Evolutionary conservation across 2,329 filamentous ascomycete species (phyloP).

Genomic region (Colletotrichum paranaense): DNA sequence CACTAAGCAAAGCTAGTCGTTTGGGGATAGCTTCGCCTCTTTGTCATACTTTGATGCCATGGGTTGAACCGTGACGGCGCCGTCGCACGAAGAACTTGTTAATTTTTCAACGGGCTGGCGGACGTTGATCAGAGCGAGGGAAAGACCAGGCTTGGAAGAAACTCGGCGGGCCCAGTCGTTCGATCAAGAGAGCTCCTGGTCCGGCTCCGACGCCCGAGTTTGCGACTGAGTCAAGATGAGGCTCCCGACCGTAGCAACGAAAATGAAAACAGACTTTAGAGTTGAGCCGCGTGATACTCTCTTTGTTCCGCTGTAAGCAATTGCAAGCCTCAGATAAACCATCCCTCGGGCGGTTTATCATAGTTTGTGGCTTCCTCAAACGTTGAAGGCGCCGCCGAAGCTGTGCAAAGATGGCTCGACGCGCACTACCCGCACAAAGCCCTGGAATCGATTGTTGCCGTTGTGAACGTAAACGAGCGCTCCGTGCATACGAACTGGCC

Average conservation of each 20-base stretch:
- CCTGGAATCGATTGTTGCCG: conserved; percentile 2
- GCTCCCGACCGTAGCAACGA: conserved; percentile 31
- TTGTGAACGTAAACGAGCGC: conserved; percentile 10
- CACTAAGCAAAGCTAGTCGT: conserved; percentile 4
- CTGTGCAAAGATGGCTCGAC: not conserved
- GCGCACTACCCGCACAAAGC: not conserved
- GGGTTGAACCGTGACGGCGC: not conserved
- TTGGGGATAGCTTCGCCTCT: conserved; percentile 23
- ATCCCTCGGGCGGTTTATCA: not conserved
- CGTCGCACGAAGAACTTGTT: conserved; percentile 16
- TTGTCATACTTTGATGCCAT: conserved; percentile 10
- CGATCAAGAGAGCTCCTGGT: not conserved
- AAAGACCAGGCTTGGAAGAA: not conserved
- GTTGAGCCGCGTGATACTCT: conserved; percentile 20
- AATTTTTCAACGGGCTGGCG: not conserved
- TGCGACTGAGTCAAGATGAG: conserved; percentile 21
- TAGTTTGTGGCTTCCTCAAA: not conserved
- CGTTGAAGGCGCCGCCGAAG: conserved; percentile 1
- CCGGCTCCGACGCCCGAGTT: conserved; percentile 11
- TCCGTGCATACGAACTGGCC: conserved; percentile 19
- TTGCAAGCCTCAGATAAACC: not conserved
- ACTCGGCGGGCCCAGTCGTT: conserved; percentile 7
- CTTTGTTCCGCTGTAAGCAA: conserved; percentile 14
- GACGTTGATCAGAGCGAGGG: conserved; percentile 4
- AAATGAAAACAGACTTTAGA: conserved; percentile 13